Percentiles rank a stretch among this genome's conserved stretches.
Conservation (phyloP, 306 rosid genomes). For the Hippophae tibetana region DNA sequence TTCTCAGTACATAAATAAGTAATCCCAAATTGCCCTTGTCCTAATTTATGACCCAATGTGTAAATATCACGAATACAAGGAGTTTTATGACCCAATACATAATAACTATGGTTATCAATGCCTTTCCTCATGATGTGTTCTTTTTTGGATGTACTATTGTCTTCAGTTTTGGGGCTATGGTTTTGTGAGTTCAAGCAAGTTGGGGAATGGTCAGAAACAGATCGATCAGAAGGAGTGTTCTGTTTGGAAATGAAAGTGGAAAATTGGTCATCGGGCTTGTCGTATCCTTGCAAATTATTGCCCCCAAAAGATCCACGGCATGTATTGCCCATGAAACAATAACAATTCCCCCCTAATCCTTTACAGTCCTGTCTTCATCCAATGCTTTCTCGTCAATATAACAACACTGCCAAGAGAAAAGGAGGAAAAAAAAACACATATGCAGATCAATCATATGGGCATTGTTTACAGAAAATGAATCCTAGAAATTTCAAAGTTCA, state of each 20-base stretch:
- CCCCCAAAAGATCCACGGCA: constrained; percentile 94
- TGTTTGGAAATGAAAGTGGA: constrained; percentile 34
- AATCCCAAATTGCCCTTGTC: constrained; percentile 93
- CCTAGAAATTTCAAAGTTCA: neutral
- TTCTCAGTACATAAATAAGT: constrained; percentile 64
- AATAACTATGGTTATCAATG: constrained; percentile 56
- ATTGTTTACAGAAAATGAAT: neutral
- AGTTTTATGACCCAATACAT: constrained; percentile 85
- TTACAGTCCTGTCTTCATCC: constrained; percentile 34
- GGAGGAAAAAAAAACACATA: neutral
- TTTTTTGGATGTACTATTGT: constrained; percentile 25
- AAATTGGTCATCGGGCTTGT: constrained; percentile 48
- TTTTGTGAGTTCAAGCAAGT: constrained; percentile 38
- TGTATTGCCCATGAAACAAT: constrained; percentile 93
- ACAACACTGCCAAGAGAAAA: constrained; percentile 4
- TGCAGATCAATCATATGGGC: constrained; percentile 15
- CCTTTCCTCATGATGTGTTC: constrained; percentile 58
- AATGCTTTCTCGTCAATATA: constrained; percentile 37
- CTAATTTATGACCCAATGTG: constrained; percentile 68
- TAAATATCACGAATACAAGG: constrained; percentile 80
- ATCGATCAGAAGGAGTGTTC: constrained; percentile 38
- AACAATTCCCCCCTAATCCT: constrained; percentile 20
- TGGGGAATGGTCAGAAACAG: constrained; percentile 37
- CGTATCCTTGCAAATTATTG: constrained; percentile 53
- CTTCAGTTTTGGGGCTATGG: constrained; percentile 13